Percentiles rank a stretch among this genome's conserved stretches.
Conservation (phyloP, 257 asterid genomes). For the Solanum clarkiae region DNA sequence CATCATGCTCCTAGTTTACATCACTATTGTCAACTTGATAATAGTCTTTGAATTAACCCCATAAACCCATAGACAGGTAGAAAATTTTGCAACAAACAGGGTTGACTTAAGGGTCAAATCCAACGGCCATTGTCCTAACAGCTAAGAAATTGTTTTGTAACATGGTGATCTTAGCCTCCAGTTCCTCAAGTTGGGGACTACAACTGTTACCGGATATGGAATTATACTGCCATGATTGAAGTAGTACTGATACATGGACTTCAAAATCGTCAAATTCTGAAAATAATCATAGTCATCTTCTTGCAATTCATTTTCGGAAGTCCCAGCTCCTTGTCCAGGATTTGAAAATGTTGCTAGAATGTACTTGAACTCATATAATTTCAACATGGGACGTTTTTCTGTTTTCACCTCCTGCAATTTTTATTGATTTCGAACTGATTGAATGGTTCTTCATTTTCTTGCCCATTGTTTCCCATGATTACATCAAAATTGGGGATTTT, state of each 20-base stretch:
- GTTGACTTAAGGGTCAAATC: no score
- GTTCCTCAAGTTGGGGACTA: not conserved
- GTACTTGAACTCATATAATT: not conserved
- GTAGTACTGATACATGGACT: not conserved
- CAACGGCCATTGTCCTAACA: no score
- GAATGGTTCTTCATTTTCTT: not conserved
- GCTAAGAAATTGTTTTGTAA: not conserved
- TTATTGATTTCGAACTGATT: not conserved
- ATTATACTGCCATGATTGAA: not conserved
- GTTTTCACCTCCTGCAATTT: not conserved
- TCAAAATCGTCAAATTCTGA: not conserved
- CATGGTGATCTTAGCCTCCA: not conserved
- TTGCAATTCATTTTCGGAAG: no score
- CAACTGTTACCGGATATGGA: not conserved
- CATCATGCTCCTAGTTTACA: not conserved
- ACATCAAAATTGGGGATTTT: no score
- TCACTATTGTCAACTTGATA: not conserved
- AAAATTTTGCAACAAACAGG: no score
- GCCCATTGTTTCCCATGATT: not conserved
- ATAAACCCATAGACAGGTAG: no score
- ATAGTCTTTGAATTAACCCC: not conserved
- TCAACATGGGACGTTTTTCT: not conserved
- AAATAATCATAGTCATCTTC: not conserved
- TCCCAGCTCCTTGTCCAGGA: not conserved
- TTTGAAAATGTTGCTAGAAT: not conserved